These are phyloP conservation scores for Skeletonema grethae DNA, from an alignment of 108 stramenopile species.

Conservation along the genomic window DNA sequence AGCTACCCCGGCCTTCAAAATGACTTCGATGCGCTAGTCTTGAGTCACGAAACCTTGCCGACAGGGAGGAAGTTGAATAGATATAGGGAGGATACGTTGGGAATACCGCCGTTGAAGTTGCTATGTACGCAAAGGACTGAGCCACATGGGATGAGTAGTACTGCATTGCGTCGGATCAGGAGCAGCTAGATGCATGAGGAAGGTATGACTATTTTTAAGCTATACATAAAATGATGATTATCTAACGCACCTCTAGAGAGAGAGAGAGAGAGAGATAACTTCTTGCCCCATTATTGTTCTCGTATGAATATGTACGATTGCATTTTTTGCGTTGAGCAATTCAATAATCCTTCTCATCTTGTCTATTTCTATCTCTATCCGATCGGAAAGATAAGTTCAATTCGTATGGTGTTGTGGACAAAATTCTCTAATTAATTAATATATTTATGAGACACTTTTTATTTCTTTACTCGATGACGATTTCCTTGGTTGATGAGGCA, in stretches of 20 bases:
- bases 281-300: too few species aligned
- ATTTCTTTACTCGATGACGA: constrained; percentile 85
- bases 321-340: too few species aligned
- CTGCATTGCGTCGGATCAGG: constrained; percentile 66
- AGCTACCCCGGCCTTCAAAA: constrained; percentile 51
- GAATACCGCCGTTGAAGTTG: constrained; percentile 66
- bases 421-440: neutral
- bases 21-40: constrained; percentile 80
- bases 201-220: neutral
- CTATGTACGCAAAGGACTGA: constrained; percentile 87
- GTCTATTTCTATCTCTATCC: too few species aligned
- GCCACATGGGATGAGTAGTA: constrained; percentile 88
- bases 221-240: neutral
- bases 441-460: neutral
- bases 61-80: constrained; percentile 76
- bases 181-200: constrained; percentile 7
- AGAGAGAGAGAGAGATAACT: too few species aligned
- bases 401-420: too few species aligned
- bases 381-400: too few species aligned
- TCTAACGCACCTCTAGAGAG: too few species aligned
- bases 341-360: too few species aligned
- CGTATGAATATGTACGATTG: too few species aligned
- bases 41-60: constrained; percentile 84
- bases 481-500: constrained; percentile 94
- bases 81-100: constrained; percentile 59